These are phyloP conservation scores for Austroboletus sp. DNA, from an alignment of 1,284 basidiomycete genomes.

Conservation along the genomic window DNA sequence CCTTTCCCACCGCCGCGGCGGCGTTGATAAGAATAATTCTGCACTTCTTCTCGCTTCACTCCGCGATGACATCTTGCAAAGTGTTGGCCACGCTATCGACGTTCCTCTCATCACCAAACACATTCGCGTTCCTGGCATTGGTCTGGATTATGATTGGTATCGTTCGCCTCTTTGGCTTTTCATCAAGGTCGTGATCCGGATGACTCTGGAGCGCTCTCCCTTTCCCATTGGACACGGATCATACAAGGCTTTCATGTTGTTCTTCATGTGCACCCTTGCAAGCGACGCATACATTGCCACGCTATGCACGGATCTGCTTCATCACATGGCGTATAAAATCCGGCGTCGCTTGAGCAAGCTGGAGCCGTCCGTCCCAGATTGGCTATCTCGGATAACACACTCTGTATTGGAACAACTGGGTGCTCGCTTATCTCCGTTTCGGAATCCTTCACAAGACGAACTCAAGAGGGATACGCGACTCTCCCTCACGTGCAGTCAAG, in stretches of 20 bases:
- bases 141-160: not conserved
- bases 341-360: too few species aligned
- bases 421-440: too few species aligned
- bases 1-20: not conserved
- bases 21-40: conserved; percentile 11
- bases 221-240: not conserved
- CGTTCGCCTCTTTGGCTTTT: too few species aligned
- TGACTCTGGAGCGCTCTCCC: not conserved
- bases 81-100: conserved; percentile 13
- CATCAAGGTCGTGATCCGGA: not conserved
- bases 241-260: conserved; percentile 6
- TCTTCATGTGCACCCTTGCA: too few species aligned
- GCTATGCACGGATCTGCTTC: conserved; percentile 30
- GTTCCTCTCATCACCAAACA: conserved; percentile 24
- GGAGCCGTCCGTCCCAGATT: too few species aligned
- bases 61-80: conserved; percentile 27
- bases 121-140: conserved; percentile 25
- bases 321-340: conserved; percentile 23
- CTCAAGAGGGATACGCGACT: too few species aligned
- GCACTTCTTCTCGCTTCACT: conserved; percentile 30
- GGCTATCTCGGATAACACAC: too few species aligned
- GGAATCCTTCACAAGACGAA: too few species aligned
- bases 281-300: not conserved
- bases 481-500: too few species aligned
- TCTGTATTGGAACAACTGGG: too few species aligned